Conservation (phyloP, 768 basidiomycete species). For the Dendrothele bispora region DNA sequence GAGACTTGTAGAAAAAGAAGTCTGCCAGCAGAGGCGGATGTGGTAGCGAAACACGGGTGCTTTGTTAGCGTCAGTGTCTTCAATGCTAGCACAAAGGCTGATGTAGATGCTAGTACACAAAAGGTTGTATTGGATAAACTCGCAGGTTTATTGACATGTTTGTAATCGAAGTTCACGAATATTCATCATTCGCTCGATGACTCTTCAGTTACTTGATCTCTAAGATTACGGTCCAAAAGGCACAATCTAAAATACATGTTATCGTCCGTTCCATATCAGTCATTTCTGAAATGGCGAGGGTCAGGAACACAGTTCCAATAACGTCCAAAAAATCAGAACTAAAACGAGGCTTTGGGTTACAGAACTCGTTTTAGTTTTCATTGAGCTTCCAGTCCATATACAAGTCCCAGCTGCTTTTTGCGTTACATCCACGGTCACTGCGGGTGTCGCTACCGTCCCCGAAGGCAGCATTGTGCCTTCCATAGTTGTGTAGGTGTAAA, state of each 20-base stretch:
- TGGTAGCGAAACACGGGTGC: constrained; percentile 37
- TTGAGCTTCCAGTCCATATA: constrained; percentile 1
- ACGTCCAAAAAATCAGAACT: no score
- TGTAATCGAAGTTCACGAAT: no score
- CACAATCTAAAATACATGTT: no score
- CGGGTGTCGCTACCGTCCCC: constrained; percentile 4
- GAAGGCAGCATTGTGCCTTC: background rate
- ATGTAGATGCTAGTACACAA: constrained; percentile 44
- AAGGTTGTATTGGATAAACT: constrained; percentile 36
- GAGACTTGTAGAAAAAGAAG: constrained; percentile 41
- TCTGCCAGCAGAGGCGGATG: constrained; percentile 43
- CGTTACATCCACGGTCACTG: background rate
- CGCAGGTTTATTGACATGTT: constrained; percentile 29
- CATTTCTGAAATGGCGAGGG: no score
- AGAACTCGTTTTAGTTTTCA: no score
- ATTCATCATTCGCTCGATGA: no score
- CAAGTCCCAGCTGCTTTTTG: constrained; percentile 7
- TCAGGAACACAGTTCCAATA: no score
- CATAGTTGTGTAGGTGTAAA: constrained; percentile 4
- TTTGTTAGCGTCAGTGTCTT: constrained; percentile 48
- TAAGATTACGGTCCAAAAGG: no score
- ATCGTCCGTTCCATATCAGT: no score
- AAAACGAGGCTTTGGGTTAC: no score
- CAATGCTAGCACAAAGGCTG: constrained; percentile 40
- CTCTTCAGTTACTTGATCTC: no score